Evolutionary conservation across 192 early-diverging fungal species (phyloP).

Genomic region (Gryganskiella cystojenkinii): DNA sequence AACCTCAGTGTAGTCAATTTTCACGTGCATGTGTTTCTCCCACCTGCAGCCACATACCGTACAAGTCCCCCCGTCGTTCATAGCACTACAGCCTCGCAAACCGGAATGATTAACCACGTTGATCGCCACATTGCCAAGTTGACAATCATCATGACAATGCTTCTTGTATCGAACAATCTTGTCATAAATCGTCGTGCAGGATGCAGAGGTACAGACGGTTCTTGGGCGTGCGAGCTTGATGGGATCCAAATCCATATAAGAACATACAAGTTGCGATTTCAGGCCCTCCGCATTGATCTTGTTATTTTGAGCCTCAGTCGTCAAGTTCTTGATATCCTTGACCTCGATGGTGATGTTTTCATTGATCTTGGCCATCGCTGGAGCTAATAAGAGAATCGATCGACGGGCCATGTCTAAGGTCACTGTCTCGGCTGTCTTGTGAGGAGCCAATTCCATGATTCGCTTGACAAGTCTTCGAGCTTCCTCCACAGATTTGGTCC

Average conservation of each 20-base stretch:
- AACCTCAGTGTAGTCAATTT: slow-evolving; percentile 8
- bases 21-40: slow-evolving; percentile 35
- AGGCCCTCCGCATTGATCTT: slow-evolving; percentile 14
- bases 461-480: slow-evolving; percentile 19
- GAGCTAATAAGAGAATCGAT: slow-evolving; percentile 21
- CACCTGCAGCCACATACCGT: slow-evolving; percentile 32
- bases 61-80: slow-evolving; percentile 19
- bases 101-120: slow-evolving; percentile 20
- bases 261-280: slow-evolving; percentile 9
- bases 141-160: slow-evolving; percentile 41
- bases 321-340: slow-evolving; percentile 7
- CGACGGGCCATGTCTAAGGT: slow-evolving; percentile 36
- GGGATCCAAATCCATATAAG: slow-evolving; percentile 30
- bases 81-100: slow-evolving; percentile 26
- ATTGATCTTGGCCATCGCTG: slow-evolving; percentile 37
- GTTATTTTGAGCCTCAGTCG: slow-evolving; percentile 27
- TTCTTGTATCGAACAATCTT: slow-evolving; percentile 32
- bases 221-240: slow-evolving; percentile 19
- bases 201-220: slow-evolving; percentile 29
- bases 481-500: slow-evolving; percentile 36
- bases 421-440: slow-evolving; percentile 30
- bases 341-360: slow-evolving; percentile 33
- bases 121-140: slow-evolving; percentile 14
- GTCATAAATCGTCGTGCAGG: slow-evolving; percentile 13
- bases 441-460: slow-evolving; percentile 18